Percentiles rank a stretch among this genome's conserved stretches.
Evolutionary conservation across 805 yeast species (phyloP).

Genomic region (Metschnikowia gruessii): DNA sequence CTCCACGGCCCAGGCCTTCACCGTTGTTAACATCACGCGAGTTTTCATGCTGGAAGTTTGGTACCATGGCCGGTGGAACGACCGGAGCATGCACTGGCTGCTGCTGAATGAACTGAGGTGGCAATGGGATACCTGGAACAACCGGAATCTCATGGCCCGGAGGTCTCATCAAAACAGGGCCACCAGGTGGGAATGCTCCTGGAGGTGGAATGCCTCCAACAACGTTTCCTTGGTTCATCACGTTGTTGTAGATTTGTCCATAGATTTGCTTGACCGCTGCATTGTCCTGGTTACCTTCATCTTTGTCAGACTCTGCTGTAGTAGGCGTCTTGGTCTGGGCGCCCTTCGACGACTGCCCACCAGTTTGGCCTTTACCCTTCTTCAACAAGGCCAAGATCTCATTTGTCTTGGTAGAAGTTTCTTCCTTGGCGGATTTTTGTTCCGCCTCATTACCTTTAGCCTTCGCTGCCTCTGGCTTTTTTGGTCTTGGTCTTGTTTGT

Average conservation of each 20-base stretch:
- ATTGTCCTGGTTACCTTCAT: constrained; percentile 19
- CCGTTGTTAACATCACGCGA: constrained; percentile 1
- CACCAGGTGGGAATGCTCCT: constrained; percentile 7
- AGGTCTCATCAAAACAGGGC: constrained; percentile 5
- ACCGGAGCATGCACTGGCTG: constrained; percentile 18
- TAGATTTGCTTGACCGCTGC: constrained; percentile 41
- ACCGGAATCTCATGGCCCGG: constrained; percentile 22
- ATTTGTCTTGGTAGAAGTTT: constrained; percentile 27
- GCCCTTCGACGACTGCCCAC: not conserved
- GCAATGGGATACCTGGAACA: constrained; percentile 38
- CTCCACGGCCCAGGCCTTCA: constrained; percentile 9
- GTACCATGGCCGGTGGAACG: not conserved
- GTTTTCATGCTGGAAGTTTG: not conserved
- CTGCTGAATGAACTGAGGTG: constrained; percentile 32
- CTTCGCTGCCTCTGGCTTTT: constrained; percentile 11
- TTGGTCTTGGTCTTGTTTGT: constrained; percentile 12
- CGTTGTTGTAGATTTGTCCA: constrained; percentile 42
- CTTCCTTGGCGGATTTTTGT: constrained; percentile 11
- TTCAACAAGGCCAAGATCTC: constrained; percentile 33
- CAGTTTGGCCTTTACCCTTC: constrained; percentile 12
- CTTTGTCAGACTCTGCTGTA: constrained; percentile 7
- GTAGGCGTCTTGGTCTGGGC: not conserved
- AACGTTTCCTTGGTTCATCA: constrained; percentile 37
- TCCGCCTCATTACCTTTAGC: constrained; percentile 7
- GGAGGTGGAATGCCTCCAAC: constrained; percentile 8